Conservation (phyloP, 768 basidiomycete genomes). For the Boletus vermiculosoides region DNA sequence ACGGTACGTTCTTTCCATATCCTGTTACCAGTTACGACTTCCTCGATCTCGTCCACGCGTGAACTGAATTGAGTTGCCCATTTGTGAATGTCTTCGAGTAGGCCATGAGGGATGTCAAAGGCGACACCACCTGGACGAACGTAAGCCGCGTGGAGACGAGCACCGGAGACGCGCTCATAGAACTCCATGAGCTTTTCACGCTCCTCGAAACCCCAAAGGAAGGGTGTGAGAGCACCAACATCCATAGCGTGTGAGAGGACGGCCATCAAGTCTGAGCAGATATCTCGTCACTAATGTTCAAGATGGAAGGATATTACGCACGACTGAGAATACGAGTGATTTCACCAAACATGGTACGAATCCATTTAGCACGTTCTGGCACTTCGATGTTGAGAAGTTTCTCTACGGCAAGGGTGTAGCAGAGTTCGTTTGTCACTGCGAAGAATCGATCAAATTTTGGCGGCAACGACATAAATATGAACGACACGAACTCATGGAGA, state of each 20-base stretch:
- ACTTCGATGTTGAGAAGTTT: constrained; percentile 97
- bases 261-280: constrained; percentile 82
- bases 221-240: constrained; percentile 96
- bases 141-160: constrained; percentile 96
- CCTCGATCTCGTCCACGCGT: constrained; percentile 95
- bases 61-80: constrained; percentile 95
- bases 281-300: neutral
- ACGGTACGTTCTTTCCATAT: constrained; percentile 97
- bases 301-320: constrained; percentile 36
- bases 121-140: constrained; percentile 97
- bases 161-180: constrained; percentile 98
- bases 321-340: constrained; percentile 95
- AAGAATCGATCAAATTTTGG: constrained; percentile 6
- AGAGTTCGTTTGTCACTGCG: constrained; percentile 97
- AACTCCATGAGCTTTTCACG: constrained; percentile 99
- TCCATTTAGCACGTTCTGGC: constrained; percentile 97
- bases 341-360: constrained; percentile 95
- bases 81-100: constrained; percentile 97
- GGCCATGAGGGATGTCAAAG: constrained; percentile 95
- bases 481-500: constrained; percentile 87
- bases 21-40: constrained; percentile 95
- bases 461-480: neutral
- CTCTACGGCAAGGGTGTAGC: constrained; percentile 96
- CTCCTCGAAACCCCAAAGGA: constrained; percentile 99
- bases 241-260: constrained; percentile 95